Conservation (phyloP, 2,329 filamentous ascomycete species). For the Pyrenochaeta sp. region DNA sequence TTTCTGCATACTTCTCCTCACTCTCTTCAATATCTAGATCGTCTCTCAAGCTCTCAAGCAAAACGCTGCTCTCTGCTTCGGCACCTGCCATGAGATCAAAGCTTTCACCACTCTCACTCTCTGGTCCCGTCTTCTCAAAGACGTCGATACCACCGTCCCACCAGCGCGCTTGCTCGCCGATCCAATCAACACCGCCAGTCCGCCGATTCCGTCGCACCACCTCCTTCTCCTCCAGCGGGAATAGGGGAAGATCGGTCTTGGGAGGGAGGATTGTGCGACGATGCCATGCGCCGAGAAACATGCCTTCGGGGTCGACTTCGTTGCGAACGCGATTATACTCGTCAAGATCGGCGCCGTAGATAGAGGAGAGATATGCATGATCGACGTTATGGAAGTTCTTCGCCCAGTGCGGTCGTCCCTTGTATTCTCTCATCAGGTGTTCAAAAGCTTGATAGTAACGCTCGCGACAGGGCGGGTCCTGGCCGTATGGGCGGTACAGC, state of each 20-base stretch:
- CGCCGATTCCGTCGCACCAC: conserved; percentile 44
- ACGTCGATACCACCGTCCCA: conserved; percentile 45
- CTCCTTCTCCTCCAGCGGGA: conserved; percentile 54
- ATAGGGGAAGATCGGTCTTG: conserved; percentile 35
- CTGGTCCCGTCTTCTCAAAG: conserved; percentile 37
- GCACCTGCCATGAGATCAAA: conserved; percentile 58
- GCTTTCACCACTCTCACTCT: conserved; percentile 46
- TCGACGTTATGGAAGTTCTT: conserved; percentile 79
- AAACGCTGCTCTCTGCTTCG: conserved; percentile 51
- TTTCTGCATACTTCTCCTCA: conserved; percentile 9
- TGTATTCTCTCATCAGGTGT: conserved; percentile 86
- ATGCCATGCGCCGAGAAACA: conserved; percentile 94
- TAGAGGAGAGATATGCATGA: conserved; percentile 67
- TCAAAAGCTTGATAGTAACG: conserved; percentile 92
- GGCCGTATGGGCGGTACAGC: conserved; percentile 81
- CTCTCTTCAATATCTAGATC: conserved; percentile 11
- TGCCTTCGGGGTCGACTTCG: conserved; percentile 78
- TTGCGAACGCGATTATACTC: conserved; percentile 74
- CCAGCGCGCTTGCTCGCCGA: conserved; percentile 49
- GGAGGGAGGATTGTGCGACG: conserved; percentile 60
- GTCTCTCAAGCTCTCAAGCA: conserved; percentile 42
- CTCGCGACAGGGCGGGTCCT: conserved; percentile 77
- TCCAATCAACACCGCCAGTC: conserved; percentile 49
- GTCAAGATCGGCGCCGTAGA: conserved; percentile 74
- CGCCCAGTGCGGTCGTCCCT: conserved; percentile 87